Evolutionary conservation across 331 rosid species (phyloP), one percentile per base, ranked within the genome.

Genomic region (Phaseolus coccineus): DNA sequence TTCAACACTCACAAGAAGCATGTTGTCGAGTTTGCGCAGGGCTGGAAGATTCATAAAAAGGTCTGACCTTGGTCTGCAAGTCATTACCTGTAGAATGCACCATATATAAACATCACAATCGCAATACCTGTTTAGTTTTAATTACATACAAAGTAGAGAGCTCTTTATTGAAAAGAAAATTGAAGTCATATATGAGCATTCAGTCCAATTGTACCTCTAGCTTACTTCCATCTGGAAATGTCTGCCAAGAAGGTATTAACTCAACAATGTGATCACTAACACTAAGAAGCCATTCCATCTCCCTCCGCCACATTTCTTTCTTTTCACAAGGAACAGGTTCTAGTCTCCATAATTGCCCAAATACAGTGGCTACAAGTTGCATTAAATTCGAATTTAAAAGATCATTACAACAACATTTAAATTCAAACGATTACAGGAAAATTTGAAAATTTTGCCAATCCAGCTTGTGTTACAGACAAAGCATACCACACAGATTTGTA

Each of bases 321-420:
- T 93, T 96, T 77, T 89, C 93, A 46, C 74, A 27, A 30, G 90
- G 86, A 4, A 96, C 63, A 57, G 98, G 99, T 79, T 96, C 96
- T 61, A 96, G 83, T 73, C 97, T 91, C 98, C 99, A 93, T 16
- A 96, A 85, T 84, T 96, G 97, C 77, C 99, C 99, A 74, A 96
- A 96, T n/a, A 96, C 81, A 71, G 98, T 93, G 57, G 97, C 98
- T 93, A 70, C 74, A 84, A 68, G 80, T 69, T 53, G 52, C 80
- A 70, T 64, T 37, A 81, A 69, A 40, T 64, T 22, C 52, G 1
- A 85, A 69, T 71, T 8, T 8, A 63, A 27, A 51, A 81, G 39
- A 57, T 52, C 4, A 47, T 11, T 6, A 22, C 13, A 48, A 40
- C 12, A 64, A 53, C 42, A 42, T 28, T 9, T 64, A 71, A 31